Percentiles rank a stretch among this genome's conserved stretches.
phyloP scores from a whole-genome alignment of 2,329 filamentous ascomycete species.

The Phoma sp. region DNA sequence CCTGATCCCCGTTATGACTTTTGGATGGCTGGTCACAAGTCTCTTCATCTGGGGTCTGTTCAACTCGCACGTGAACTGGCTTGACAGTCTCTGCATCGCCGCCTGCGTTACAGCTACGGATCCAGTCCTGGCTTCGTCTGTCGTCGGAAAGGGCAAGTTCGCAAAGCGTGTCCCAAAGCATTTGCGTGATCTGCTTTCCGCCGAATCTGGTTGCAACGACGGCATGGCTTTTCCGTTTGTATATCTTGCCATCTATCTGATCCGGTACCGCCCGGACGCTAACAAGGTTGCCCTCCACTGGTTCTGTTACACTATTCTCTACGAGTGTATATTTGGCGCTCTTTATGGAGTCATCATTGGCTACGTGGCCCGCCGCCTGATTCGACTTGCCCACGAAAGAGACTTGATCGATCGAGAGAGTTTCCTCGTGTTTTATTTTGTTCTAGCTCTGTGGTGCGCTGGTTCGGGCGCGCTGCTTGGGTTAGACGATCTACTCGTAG shows the following conservation, averaged over 20 bases:
- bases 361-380: slow-evolving; percentile 87
- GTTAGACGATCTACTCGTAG: slow-evolving; percentile 90
- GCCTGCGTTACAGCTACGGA: slow-evolving; percentile 98
- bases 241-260: slow-evolving; percentile 88
- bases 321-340: slow-evolving; percentile 94
- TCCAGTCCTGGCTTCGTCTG: slow-evolving; percentile 93
- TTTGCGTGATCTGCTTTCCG: slow-evolving; percentile 90
- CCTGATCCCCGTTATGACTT: slow-evolving; percentile 95
- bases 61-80: slow-evolving; percentile 77
- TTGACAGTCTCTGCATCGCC: slow-evolving; percentile 84
- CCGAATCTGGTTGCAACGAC: slow-evolving; percentile 98
- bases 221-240: slow-evolving; percentile 99
- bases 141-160: slow-evolving; percentile 98
- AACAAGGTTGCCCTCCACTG: slow-evolving; percentile 79
- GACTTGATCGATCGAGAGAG: slow-evolving; percentile 94
- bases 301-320: slow-evolving; percentile 87
- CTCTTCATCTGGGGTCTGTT: slow-evolving; percentile 93
- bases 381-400: slow-evolving; percentile 82
- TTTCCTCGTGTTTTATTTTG: slow-evolving; percentile 98
- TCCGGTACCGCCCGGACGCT: slow-evolving; percentile 76
- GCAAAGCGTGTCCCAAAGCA: slow-evolving; percentile 97
- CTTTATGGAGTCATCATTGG: slow-evolving; percentile 87
- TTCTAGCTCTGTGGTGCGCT: slow-evolving; percentile 92
- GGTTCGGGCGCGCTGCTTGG: slow-evolving; percentile 91
- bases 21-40: slow-evolving; percentile 91